Conservation (phyloP, 768 basidiomycete species). For the Dictyophora rubrovolvata region DNA sequence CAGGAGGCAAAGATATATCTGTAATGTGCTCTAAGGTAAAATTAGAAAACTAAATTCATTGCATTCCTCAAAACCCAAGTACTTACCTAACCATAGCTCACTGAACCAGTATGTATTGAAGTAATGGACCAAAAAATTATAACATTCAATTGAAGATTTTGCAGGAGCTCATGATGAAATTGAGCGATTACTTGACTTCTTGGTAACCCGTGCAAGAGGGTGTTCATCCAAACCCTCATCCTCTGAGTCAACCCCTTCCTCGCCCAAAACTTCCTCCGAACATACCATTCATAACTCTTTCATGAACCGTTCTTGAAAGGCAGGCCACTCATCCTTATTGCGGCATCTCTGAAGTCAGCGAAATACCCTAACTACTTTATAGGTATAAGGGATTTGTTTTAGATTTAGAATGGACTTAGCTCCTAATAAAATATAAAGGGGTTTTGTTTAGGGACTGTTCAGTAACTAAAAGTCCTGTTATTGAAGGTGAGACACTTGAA, state of each 20-base stretch:
- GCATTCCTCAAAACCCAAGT: too few species aligned
- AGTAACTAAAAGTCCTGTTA: too few species aligned
- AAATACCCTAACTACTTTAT: background rate
- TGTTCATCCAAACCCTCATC: too few species aligned
- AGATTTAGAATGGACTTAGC: too few species aligned
- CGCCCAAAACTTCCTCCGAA: background rate
- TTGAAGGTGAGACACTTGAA: too few species aligned
- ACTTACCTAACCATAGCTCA: constrained; percentile 9
- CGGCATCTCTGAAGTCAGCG: constrained; percentile 11
- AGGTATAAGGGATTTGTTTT: too few species aligned
- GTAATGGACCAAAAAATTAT: constrained; percentile 2
- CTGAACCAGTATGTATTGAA: constrained; percentile 13
- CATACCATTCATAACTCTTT: too few species aligned
- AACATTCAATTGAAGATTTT: background rate
- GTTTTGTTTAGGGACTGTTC: too few species aligned
- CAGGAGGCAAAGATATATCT: constrained; percentile 11
- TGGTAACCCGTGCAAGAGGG: too few species aligned
- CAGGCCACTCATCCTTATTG: background rate
- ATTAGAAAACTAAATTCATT: background rate
- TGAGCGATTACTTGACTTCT: background rate
- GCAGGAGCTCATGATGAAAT: background rate
- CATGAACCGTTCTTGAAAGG: background rate
- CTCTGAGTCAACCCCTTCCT: too few species aligned
- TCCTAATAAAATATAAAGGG: too few species aligned
- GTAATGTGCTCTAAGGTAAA: constrained; percentile 7